Evolutionary conservation across 1,284 basidiomycete genomes (phyloP).

Genomic region (Tremellales sp.): DNA sequence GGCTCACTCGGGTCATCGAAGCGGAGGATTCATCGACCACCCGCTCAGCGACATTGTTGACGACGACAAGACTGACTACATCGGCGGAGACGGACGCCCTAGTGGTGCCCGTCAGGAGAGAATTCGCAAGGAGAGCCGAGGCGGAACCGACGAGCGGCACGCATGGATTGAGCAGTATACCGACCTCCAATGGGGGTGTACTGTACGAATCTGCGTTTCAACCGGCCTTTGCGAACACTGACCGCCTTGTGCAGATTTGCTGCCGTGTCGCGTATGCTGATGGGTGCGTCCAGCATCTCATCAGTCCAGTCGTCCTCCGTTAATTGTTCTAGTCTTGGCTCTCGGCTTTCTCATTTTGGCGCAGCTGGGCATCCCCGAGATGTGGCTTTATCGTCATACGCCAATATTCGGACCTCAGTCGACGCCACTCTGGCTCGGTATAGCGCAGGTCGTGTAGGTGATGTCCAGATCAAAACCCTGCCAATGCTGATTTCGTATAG

Average conservation of each 20-base stretch:
- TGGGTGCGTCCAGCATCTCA: constrained; percentile 4
- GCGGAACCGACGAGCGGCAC: neutral
- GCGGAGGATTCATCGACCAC: no score
- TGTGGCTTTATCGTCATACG: constrained; percentile 18
- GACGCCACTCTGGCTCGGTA: constrained; percentile 23
- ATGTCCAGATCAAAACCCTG: neutral
- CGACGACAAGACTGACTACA: no score
- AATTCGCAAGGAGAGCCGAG: neutral
- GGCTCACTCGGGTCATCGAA: no score
- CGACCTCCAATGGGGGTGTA: constrained; percentile 13
- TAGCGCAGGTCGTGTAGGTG: constrained; percentile 23
- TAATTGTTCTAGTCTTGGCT: constrained; percentile 4
- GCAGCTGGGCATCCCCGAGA: constrained; percentile 28
- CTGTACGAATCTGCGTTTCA: constrained; percentile 19
- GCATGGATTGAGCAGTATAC: neutral
- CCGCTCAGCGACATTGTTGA: no score
- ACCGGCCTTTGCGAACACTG: no score
- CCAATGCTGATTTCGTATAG: constrained; percentile 8
- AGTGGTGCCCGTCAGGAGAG: no score
- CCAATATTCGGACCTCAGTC: constrained; percentile 30
- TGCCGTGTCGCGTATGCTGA: constrained; percentile 14
- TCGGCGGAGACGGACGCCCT: no score
- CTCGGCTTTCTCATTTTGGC: constrained; percentile 11
- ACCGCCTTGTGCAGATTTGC: no score
- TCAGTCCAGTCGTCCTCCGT: no score